phyloP scores from a whole-genome alignment of 306 rosid species.

The Betula pendula region DNA sequence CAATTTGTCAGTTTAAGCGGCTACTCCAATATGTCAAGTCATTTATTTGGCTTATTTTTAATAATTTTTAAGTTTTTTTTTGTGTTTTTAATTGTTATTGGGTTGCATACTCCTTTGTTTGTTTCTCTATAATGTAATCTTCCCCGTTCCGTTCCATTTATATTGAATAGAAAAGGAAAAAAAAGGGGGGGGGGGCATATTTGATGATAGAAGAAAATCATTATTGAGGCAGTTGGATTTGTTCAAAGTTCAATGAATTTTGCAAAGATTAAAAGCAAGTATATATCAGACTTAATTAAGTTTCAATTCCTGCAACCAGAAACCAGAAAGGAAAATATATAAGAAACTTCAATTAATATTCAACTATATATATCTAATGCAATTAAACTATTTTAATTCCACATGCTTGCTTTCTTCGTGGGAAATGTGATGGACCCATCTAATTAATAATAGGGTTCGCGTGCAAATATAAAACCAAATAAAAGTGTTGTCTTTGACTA shows the following conservation, averaged over 20 bases:
- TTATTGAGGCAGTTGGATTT: neutral
- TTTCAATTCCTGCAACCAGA: neutral
- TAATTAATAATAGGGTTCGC: conserved; percentile 31
- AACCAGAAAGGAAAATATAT: neutral
- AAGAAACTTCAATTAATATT: neutral
- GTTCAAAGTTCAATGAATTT: neutral
- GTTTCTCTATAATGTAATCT: too few species aligned
- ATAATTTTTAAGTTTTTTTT: too few species aligned
- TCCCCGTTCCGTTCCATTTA: too few species aligned
- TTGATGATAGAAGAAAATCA: neutral
- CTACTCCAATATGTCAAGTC: too few species aligned
- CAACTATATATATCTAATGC: neutral
- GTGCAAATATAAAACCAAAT: conserved; percentile 25
- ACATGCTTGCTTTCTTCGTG: neutral
- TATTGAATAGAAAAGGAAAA: too few species aligned
- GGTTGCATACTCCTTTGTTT: too few species aligned
- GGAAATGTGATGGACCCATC: conserved; percentile 22
- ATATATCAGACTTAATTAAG: neutral
- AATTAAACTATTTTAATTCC: neutral
- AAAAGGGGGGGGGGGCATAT: too few species aligned
- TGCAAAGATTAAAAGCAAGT: neutral
- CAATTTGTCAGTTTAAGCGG: too few species aligned
- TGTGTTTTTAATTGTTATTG: too few species aligned
- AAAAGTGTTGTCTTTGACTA: conserved; percentile 22
- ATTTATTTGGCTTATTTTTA: too few species aligned